Percentiles rank a stretch among this genome's conserved stretches.
Evolutionary conservation across 257 asterid genomes (phyloP).

Genomic region (Solanum corneliomulleri): DNA sequence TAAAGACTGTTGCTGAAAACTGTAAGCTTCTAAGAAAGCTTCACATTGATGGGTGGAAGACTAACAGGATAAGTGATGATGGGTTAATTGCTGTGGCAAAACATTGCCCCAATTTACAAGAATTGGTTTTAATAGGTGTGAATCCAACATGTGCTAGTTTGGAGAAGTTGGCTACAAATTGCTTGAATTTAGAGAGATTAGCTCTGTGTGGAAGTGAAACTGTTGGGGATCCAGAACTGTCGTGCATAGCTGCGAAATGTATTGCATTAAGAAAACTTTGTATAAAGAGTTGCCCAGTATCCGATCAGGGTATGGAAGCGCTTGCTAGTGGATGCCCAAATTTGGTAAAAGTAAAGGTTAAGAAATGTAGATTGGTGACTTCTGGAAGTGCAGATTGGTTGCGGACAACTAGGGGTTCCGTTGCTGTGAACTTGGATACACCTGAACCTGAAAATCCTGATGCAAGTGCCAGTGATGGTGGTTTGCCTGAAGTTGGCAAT

Average conservation of each 20-base stretch:
- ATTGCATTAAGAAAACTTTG: constrained; percentile 67
- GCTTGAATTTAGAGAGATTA: constrained; percentile 66
- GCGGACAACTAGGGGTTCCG: constrained; percentile 55
- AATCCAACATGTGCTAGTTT: constrained; percentile 56
- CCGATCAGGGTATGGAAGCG: constrained; percentile 78
- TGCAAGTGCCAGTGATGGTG: constrained; percentile 36
- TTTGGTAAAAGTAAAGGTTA: constrained; percentile 83
- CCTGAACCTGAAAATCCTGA: constrained; percentile 39
- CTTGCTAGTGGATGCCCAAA: constrained; percentile 89
- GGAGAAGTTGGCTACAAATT: constrained; percentile 50
- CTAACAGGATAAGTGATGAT: constrained; percentile 66
- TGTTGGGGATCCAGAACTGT: constrained; percentile 73
- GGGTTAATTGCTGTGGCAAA: constrained; percentile 74
- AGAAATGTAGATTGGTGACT: constrained; percentile 83
- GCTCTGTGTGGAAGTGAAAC: constrained; percentile 85
- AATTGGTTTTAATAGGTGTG: constrained; percentile 75
- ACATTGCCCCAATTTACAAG: constrained; percentile 58
- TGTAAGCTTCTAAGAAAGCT: constrained; percentile 63
- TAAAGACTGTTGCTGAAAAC: constrained; percentile 44
- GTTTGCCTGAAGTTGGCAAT: constrained; percentile 29
- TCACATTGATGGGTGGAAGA: constrained; percentile 88
- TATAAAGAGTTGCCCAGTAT: constrained; percentile 80
- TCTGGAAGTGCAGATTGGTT: constrained; percentile 68
- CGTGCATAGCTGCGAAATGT: constrained; percentile 73
- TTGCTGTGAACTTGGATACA: constrained; percentile 66